These are phyloP conservation scores for Magnolia kwangsiensis DNA, from an alignment of 164 flowering plant species.

Conservation along the genomic window DNA sequence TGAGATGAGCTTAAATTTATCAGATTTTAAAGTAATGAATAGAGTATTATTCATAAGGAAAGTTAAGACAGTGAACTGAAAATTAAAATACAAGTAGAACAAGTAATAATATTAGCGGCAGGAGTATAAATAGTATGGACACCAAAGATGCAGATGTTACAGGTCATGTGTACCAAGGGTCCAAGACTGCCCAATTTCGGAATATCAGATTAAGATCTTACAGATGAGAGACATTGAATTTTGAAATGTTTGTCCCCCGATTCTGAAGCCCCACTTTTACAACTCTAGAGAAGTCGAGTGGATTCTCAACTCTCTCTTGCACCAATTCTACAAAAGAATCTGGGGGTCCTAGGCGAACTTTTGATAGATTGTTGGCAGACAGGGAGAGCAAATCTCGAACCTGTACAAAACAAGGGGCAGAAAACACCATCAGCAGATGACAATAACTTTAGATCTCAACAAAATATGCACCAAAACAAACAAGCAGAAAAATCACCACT, in stretches of 20 bases:
- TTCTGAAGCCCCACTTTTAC: constrained; percentile 60
- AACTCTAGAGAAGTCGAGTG: constrained; percentile 70
- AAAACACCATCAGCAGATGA: neutral
- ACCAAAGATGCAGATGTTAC: neutral
- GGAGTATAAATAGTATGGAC: neutral
- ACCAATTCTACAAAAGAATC: constrained; percentile 60
- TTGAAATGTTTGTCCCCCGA: constrained; percentile 54
- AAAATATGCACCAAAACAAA: neutral
- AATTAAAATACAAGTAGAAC: neutral
- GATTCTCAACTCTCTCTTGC: constrained; percentile 82
- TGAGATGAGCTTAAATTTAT: too few species aligned
- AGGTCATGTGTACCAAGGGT: neutral
- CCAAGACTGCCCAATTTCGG: neutral
- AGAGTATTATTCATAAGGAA: neutral
- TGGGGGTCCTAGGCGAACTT: constrained; percentile 49
- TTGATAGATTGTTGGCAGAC: constrained; percentile 39
- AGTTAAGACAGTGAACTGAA: neutral
- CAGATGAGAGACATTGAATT: constrained; percentile 81
- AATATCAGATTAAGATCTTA: constrained; percentile 35
- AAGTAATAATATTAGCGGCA: neutral
- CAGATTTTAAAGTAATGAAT: neutral
- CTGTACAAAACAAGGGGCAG: constrained; percentile 32
- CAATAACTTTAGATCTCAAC: neutral
- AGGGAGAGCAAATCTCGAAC: constrained; percentile 70
- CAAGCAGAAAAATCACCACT: neutral